Evolutionary conservation across 345 rosid genomes (phyloP), one percentile per base, ranked within the genome.

Genomic region (Pelargonium nanum): DNA sequence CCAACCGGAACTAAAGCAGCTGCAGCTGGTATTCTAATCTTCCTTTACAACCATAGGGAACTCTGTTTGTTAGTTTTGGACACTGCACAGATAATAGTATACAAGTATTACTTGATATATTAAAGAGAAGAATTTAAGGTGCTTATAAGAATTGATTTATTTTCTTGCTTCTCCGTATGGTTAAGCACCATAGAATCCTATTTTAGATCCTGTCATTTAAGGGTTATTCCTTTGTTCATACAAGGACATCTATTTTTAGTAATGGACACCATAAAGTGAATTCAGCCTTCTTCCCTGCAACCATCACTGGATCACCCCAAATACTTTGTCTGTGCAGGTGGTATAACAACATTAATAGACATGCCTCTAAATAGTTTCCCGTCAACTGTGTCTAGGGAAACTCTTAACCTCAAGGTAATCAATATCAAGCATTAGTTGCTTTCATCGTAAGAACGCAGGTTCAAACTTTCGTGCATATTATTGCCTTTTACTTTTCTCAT

Each of bases 1-100:
- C 82, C 87, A 65, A 82, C 99, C 19, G 97, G 99, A 59, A 93
- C 99, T 57, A 87, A 76, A 72, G 99, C 99, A 57, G 97, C 99
- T 65, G 96, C 96, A 67, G 99, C 99, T 65, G 94, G 97, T 93
- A 71, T 24, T n/a, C 5, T 55, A 53, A 63, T 44, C 20, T 53
- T 13, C 19, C 2, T 17, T 65, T 22, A 19, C 54, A 19, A 16
- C 59, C 54, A 45, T 19, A 55, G 23, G 50, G 24, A 15, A 16
- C 19, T 15, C 23, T 20, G 45, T 21, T 51, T 23, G 25, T 44
- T 57, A 13, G 24, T 21, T 19, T 9, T 5, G 19, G 24, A 55
- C 22, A 17, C 9, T 12, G 16, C 48, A 40, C 48, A 40, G 9
- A 40, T n/a, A n/a, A n/a, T 40, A 40, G 15, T 40, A 17, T 40